These are phyloP conservation scores for Zanthoxylum bungeanum DNA, from an alignment of 345 rosid species.

Conservation along the genomic window DNA sequence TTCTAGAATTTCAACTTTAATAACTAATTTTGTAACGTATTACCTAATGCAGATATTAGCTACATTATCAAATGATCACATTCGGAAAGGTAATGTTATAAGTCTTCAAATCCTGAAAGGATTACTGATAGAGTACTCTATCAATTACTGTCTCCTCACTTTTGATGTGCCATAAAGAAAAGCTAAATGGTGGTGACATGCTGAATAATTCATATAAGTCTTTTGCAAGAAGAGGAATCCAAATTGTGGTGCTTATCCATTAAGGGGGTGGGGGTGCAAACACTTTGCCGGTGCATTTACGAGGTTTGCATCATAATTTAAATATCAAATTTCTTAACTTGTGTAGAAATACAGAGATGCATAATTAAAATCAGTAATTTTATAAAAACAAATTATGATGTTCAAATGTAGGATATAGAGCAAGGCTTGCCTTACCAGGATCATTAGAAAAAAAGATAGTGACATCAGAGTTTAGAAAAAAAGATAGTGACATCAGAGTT, in stretches of 20 bases:
- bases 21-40: neutral
- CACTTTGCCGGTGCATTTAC: constrained; percentile 76
- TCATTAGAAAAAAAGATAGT: constrained; percentile 26
- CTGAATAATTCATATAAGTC: constrained; percentile 35
- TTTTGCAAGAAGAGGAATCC: constrained; percentile 72
- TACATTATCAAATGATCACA: constrained; percentile 76
- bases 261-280: constrained; percentile 69
- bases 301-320: constrained; percentile 44
- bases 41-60: constrained; percentile 44
- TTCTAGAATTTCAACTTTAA: neutral
- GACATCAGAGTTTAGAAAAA: constrained; percentile 17
- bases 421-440: constrained; percentile 40
- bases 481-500: constrained; percentile 10
- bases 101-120: neutral
- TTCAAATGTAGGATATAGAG: constrained; percentile 27
- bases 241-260: constrained; percentile 78
- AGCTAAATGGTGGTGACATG: neutral
- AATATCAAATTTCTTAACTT: neutral
- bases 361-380: neutral
- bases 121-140: too few relatives aligned
- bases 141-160: neutral
- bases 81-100: constrained; percentile 67
- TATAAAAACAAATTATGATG: neutral
- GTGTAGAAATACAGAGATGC: neutral
- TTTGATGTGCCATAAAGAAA: neutral